Conservation (phyloP, 129 eudicot genomes). For the Pittosporum tobira region DNA sequence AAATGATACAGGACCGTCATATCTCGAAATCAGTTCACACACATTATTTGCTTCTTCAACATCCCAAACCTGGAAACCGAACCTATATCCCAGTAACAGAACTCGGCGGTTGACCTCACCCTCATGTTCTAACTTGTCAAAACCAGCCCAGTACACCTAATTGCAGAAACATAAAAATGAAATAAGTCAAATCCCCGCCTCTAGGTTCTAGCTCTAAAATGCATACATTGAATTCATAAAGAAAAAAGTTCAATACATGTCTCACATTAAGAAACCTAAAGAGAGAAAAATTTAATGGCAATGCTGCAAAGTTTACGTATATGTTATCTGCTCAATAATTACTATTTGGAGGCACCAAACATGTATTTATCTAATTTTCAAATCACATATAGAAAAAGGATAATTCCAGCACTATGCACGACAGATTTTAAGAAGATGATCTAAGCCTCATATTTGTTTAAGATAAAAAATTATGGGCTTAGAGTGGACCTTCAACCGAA, state of each 20-base stretch:
- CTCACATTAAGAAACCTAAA: not conserved
- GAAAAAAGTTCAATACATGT: not conserved
- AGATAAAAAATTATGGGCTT: too few relatives aligned
- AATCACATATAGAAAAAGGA: too few relatives aligned
- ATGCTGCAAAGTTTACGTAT: too few relatives aligned
- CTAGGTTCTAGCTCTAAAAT: not conserved
- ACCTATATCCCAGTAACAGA: slow-evolving; percentile 70
- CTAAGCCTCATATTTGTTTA: not conserved
- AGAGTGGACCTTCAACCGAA: not conserved
- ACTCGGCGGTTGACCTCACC: slow-evolving; percentile 36
- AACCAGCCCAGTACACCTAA: slow-evolving; percentile 93
- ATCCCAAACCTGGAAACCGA: slow-evolving; percentile 94
- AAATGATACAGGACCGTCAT: slow-evolving; percentile 75
- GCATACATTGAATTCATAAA: not conserved
- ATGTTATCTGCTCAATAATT: too few relatives aligned
- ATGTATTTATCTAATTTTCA: too few relatives aligned
- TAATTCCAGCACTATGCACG: too few relatives aligned
- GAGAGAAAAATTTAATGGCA: not conserved
- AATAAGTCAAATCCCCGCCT: not conserved
- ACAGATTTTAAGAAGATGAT: not conserved
- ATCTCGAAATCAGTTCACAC: slow-evolving; percentile 53
- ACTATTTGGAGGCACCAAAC: too few relatives aligned
- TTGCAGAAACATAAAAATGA: not conserved
- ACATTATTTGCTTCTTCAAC: slow-evolving; percentile 79
- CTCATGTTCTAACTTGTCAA: slow-evolving; percentile 68